Evolutionary conservation across 805 yeast species (phyloP).

Genomic region (Ogataea neopini): DNA sequence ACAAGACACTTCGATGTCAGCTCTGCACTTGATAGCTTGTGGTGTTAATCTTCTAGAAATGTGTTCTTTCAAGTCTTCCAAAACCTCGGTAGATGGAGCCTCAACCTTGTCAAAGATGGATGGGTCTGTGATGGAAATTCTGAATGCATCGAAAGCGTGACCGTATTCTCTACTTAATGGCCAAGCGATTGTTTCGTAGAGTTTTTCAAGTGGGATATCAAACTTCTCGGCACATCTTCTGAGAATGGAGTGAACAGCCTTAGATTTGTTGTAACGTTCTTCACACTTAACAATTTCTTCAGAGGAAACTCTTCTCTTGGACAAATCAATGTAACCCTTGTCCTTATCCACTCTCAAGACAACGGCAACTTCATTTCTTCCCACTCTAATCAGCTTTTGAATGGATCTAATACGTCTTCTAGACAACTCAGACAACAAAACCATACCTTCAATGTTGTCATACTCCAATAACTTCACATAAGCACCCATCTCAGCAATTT

Average conservation of each 20-base stretch:
- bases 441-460: conserved; percentile 99
- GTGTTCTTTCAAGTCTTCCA: conserved; percentile 83
- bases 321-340: conserved; percentile 96
- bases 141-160: conserved; percentile 97
- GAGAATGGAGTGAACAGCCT: conserved; percentile 96
- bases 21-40: conserved; percentile 95
- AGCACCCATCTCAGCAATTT: conserved; percentile 99
- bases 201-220: conserved; percentile 77
- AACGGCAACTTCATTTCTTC: conserved; percentile 97
- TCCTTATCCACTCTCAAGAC: conserved; percentile 98
- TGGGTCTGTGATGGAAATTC: conserved; percentile 90
- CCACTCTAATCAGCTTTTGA: conserved; percentile 96
- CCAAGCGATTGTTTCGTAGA: conserved; percentile 94
- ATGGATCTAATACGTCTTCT: conserved; percentile 98
- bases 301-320: conserved; percentile 96
- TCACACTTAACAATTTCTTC: conserved; percentile 97
- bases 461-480: conserved; percentile 94
- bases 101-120: conserved; percentile 78
- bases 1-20: conserved; percentile 98
- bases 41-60: conserved; percentile 95
- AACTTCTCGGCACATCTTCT: conserved; percentile 98
- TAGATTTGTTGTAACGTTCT: conserved; percentile 94
- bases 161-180: conserved; percentile 94
- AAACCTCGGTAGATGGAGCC: conserved; percentile 71
- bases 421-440: conserved; percentile 88